Conservation (phyloP, 1,284 basidiomycete genomes). For the Hemileccinum hortonii region DNA sequence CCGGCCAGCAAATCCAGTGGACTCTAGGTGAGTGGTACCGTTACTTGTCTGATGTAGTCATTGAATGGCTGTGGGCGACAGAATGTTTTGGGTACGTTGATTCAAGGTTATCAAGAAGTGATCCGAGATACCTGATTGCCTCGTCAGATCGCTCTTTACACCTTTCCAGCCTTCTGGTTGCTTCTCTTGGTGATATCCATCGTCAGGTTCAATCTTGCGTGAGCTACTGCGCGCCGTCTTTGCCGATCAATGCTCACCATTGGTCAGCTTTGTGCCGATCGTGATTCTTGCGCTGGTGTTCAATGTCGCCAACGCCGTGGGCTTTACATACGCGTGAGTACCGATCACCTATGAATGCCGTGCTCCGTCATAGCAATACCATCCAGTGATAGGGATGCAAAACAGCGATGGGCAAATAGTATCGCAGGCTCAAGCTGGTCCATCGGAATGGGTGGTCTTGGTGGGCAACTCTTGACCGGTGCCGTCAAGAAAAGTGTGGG, state of each 20-base stretch:
- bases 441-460: conserved; percentile 69
- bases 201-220: conserved; percentile 86
- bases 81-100: conserved; percentile 84
- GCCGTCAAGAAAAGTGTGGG: conserved; percentile 82
- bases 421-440: conserved; percentile 63
- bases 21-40: conserved; percentile 68
- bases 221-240: conserved; percentile 30
- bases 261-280: conserved; percentile 77
- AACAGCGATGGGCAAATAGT: conserved; percentile 76
- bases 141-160: conserved; percentile 78
- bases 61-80: conserved; percentile 33
- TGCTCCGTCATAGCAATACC: conserved; percentile 6
- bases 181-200: conserved; percentile 84
- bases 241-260: conserved; percentile 7
- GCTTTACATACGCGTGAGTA: conserved; percentile 87
- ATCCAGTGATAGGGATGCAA: conserved; percentile 82
- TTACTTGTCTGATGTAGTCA: neutral
- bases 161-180: conserved; percentile 87
- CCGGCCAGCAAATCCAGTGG: conserved; percentile 84
- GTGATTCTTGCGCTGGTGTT: conserved; percentile 87
- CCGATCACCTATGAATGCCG: conserved; percentile 9
- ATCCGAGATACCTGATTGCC: conserved; percentile 9
- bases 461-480: conserved; percentile 76
- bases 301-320: conserved; percentile 88
- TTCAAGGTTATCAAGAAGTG: neutral